These are phyloP conservation scores for Lepraria neglecta DNA, from an alignment of 495 filamentous ascomycete species.

Conservation along the genomic window DNA sequence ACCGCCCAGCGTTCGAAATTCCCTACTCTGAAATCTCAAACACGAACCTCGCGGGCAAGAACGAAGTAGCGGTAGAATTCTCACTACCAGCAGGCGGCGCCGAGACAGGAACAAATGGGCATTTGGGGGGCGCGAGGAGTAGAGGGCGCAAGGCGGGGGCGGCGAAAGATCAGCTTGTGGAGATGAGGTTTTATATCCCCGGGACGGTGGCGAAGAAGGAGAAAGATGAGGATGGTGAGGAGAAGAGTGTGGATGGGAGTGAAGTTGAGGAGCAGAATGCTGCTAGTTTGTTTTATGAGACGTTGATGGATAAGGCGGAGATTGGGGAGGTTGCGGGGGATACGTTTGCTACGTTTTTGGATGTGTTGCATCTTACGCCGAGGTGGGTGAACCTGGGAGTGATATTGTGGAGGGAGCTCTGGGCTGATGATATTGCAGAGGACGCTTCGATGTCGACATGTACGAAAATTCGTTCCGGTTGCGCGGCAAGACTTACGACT, in stretches of 20 bases:
- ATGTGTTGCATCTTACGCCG: constrained; percentile 94
- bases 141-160: constrained; percentile 84
- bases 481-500: constrained; percentile 98
- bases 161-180: constrained; percentile 84
- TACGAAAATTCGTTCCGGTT: constrained; percentile 97
- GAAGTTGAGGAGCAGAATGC: constrained; percentile 83
- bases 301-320: constrained; percentile 96
- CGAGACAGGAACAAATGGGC: constrained; percentile 63
- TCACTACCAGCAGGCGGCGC: constrained; percentile 58
- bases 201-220: constrained; percentile 83
- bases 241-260: constrained; percentile 57
- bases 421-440: constrained; percentile 53
- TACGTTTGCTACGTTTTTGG: constrained; percentile 93
- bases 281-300: constrained; percentile 92
- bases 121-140: constrained; percentile 68
- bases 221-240: constrained; percentile 64
- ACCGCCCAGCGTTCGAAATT: constrained; percentile 93
- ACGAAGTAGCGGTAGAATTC: constrained; percentile 96
- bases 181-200: constrained; percentile 99
- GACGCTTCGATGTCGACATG: constrained; percentile 99
- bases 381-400: constrained; percentile 50
- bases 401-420: not conserved
- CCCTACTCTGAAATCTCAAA: constrained; percentile 97
- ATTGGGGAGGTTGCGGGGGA: constrained; percentile 98
- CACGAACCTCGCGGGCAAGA: constrained; percentile 94